Conservation (phyloP, 2,329 filamentous ascomycete species). For the Aspergillus tanneri region DNA sequence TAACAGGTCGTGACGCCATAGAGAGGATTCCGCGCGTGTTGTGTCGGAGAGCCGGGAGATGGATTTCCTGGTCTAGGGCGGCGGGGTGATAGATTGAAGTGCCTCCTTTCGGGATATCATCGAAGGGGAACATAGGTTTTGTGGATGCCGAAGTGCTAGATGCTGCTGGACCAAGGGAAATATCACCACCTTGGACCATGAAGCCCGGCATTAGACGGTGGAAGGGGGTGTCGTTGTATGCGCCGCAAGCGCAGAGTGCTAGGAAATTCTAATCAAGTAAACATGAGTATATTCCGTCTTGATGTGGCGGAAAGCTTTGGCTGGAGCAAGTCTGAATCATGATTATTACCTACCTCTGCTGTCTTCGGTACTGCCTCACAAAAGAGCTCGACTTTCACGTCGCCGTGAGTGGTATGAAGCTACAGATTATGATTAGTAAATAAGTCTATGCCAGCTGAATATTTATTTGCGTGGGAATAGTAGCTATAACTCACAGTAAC, state of each 20-base stretch:
- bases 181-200: constrained; percentile 63
- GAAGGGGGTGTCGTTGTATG: constrained; percentile 62
- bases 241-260: constrained; percentile 61
- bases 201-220: constrained; percentile 63
- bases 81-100: constrained; percentile 54
- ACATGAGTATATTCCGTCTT: neutral
- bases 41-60: constrained; percentile 56
- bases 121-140: constrained; percentile 44
- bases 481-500: constrained; percentile 29
- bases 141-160: constrained; percentile 39
- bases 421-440: constrained; percentile 17
- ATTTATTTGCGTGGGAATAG: too few species aligned
- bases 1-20: constrained; percentile 57
- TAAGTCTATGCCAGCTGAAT: too few species aligned
- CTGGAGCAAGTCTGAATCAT: neutral
- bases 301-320: neutral
- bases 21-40: constrained; percentile 58
- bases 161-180: constrained; percentile 46
- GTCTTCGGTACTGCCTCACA: constrained; percentile 94
- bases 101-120: constrained; percentile 54
- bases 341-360: constrained; percentile 61
- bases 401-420: constrained; percentile 83
- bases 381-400: constrained; percentile 94
- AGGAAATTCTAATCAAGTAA: constrained; percentile 57
- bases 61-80: constrained; percentile 63